A percentile compares a stretch with the other conserved stretches of the same genome.
Conservation (phyloP, 2,329 filamentous ascomycete species). For the Fusarium clavum region DNA sequence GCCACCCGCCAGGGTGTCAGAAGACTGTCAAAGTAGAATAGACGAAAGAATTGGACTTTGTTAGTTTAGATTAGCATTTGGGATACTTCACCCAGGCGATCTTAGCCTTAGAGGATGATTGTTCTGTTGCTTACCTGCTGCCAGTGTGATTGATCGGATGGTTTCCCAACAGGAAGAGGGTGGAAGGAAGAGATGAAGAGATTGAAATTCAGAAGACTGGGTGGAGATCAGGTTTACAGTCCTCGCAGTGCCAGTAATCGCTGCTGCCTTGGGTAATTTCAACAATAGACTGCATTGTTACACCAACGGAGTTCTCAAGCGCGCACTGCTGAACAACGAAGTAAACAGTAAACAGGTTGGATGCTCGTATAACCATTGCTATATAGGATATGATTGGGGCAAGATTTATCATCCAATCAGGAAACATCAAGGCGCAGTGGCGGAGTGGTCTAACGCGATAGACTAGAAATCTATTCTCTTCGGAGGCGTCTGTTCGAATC, state of each 20-base stretch:
- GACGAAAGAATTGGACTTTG: background rate
- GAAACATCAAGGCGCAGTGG: slow-evolving; percentile 1
- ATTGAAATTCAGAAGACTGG: background rate
- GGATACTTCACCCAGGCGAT: rapidly evolving
- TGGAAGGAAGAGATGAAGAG: background rate
- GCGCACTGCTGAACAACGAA: background rate
- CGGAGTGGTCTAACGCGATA: slow-evolving; percentile 10
- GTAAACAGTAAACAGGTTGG: background rate
- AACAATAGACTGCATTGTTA: background rate
- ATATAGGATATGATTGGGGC: background rate
- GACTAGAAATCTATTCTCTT: slow-evolving; percentile 15
- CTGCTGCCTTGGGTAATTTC: background rate
- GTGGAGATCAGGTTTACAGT: background rate
- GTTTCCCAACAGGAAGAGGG: background rate
- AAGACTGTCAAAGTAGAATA: rapidly evolving
- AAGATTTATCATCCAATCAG: background rate
- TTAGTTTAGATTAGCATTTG: rapidly evolving
- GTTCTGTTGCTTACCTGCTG: background rate
- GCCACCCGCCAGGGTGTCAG: background rate
- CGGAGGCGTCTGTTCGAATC: slow-evolving; percentile 16
- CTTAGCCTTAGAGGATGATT: background rate
- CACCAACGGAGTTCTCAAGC: background rate
- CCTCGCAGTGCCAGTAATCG: background rate
- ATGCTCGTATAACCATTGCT: rapidly evolving
- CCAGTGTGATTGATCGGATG: background rate